phyloP scores from a whole-genome alignment of 768 basidiomycete genomes.

The Sarcodon aspratus region DNA sequence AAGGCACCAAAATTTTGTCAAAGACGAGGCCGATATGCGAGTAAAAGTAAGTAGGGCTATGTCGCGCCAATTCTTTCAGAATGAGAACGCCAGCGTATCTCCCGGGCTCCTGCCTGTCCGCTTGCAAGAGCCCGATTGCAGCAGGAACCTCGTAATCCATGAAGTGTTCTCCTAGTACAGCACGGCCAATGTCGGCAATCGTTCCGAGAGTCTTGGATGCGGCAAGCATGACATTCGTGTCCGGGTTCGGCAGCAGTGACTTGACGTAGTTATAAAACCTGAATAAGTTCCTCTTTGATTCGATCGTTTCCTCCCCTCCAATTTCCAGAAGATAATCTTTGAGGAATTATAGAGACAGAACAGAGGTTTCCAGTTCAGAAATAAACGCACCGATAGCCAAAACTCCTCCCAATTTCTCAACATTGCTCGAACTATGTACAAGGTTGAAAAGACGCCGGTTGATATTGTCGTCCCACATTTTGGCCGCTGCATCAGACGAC shows the following conservation, averaged over 20 bases:
- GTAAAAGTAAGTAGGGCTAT: slow-evolving; percentile 82
- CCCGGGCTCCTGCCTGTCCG: slow-evolving; percentile 65
- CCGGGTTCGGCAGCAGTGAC: slow-evolving; percentile 80
- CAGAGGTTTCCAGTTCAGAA: background rate
- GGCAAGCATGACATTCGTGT: slow-evolving; percentile 88
- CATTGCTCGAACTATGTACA: slow-evolving; percentile 67
- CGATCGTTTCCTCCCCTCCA: slow-evolving; percentile 71
- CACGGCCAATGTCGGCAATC: slow-evolving; percentile 76
- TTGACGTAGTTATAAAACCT: slow-evolving; percentile 91
- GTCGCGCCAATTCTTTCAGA: slow-evolving; percentile 84
- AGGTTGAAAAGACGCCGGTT: slow-evolving; percentile 72
- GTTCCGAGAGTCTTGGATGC: slow-evolving; percentile 88
- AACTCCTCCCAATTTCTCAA: slow-evolving; percentile 80
- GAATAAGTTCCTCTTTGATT: slow-evolving; percentile 71
- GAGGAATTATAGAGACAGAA: background rate
- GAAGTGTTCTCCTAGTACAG: slow-evolving; percentile 77
- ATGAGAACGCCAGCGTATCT: slow-evolving; percentile 93
- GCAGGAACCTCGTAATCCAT: slow-evolving; percentile 85
- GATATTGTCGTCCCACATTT: slow-evolving; percentile 81
- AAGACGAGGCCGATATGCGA: slow-evolving; percentile 81
- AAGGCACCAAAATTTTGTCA: slow-evolving; percentile 84
- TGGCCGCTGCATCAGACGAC: slow-evolving; percentile 69
- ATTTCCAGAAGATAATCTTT: slow-evolving; percentile 66
- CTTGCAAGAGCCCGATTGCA: slow-evolving; percentile 70
- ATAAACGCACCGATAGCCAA: slow-evolving; percentile 66